phyloP scores from a whole-genome alignment of 1,284 basidiomycete species.

The Blastosporella zonata region DNA sequence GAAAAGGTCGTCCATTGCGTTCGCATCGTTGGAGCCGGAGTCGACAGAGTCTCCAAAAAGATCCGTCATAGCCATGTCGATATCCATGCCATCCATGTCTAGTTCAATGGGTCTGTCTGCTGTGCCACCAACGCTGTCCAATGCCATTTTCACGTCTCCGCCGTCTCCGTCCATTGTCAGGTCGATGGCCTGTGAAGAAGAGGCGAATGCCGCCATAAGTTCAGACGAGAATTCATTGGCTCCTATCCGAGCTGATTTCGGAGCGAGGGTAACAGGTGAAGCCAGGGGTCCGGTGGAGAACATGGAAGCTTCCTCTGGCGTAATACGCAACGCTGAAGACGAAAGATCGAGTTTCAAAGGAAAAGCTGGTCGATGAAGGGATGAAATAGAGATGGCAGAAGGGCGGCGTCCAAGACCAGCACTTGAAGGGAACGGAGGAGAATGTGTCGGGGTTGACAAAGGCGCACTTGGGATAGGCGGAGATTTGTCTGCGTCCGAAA shows the following conservation, averaged over 20 bases:
- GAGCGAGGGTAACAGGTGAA: conserved; percentile 76
- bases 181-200: conserved; percentile 39
- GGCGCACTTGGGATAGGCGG: conserved; percentile 26
- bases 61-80: conserved; percentile 55
- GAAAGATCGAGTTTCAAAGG: conserved; percentile 75
- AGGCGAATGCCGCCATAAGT: conserved; percentile 57
- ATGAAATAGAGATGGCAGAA: conserved; percentile 74
- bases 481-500: conserved; percentile 19
- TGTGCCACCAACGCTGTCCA: conserved; percentile 51
- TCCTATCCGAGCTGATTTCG: conserved; percentile 60
- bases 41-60: conserved; percentile 48
- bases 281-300: conserved; percentile 57
- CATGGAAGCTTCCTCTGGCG: conserved; percentile 56
- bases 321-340: conserved; percentile 56
- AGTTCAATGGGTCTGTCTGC: conserved; percentile 79
- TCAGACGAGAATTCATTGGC: conserved; percentile 56
- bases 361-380: conserved; percentile 64
- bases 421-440: conserved; percentile 27
- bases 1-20: conserved; percentile 42
- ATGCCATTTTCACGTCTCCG: conserved; percentile 27
- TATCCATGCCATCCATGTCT: conserved; percentile 66
- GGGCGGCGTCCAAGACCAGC: conserved; percentile 47
- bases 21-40: conserved; percentile 29
- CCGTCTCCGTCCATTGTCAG: conserved; percentile 37
- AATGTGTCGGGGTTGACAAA: conserved; percentile 31